Conservation (phyloP, 2,329 filamentous ascomycete species). For the Penicillium sp. region DNA sequence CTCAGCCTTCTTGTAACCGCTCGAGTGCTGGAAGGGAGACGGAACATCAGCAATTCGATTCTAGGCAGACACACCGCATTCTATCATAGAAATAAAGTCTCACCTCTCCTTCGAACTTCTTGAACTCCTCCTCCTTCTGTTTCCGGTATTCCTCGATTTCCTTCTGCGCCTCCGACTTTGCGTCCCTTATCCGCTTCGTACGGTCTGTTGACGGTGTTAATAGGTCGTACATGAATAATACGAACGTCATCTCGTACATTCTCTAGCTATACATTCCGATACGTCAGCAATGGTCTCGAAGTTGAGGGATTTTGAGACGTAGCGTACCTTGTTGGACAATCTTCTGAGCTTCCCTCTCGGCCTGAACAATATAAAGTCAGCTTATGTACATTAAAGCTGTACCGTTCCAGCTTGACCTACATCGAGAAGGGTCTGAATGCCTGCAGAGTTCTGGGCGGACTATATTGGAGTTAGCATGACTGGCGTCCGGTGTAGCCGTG, state of each 20-base stretch:
- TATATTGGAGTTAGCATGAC: conserved; percentile 46
- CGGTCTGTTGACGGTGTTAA: conserved; percentile 64
- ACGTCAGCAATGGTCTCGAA: conserved; percentile 26
- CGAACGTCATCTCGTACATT: conserved; percentile 65
- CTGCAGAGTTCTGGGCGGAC: conserved; percentile 98
- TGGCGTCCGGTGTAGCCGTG: conserved; percentile 6
- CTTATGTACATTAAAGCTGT: conserved; percentile 3
- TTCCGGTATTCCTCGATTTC: conserved; percentile 93
- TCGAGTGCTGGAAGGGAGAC: conserved; percentile 71
- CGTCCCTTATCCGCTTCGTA: conserved; percentile 96
- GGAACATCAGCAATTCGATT: conserved; percentile 7
- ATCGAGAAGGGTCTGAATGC: conserved; percentile 98
- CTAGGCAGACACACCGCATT: background rate
- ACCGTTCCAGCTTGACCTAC: conserved; percentile 61
- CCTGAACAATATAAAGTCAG: conserved; percentile 57
- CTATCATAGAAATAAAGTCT: conserved; percentile 18
- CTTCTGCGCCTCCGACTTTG: conserved; percentile 93
- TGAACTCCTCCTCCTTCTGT: conserved; percentile 91
- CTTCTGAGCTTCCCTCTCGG: conserved; percentile 97
- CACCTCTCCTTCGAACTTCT: conserved; percentile 86
- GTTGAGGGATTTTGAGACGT: background rate
- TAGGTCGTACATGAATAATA: background rate
- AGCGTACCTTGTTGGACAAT: conserved; percentile 91
- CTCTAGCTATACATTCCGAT: conserved; percentile 67
- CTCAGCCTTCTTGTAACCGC: conserved; percentile 84